These are phyloP conservation scores for Chrysoporthe deuterocubensis DNA, from an alignment of 2,329 filamentous ascomycete species.

Conservation along the genomic window DNA sequence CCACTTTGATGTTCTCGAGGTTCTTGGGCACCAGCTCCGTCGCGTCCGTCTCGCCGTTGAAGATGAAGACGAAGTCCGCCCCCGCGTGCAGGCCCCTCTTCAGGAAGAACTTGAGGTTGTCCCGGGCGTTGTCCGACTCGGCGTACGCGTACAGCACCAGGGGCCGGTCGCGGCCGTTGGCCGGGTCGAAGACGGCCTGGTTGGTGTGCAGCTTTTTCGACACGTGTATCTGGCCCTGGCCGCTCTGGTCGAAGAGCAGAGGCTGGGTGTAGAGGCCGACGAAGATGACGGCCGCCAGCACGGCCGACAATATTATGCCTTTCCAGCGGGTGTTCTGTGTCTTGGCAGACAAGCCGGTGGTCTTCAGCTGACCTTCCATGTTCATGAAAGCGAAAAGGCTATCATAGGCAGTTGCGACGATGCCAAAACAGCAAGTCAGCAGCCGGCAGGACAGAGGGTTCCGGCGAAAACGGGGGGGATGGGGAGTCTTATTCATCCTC, in stretches of 20 bases:
- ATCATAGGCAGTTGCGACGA: not conserved
- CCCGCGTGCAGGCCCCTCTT: conserved; percentile 38
- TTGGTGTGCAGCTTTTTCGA: conserved; percentile 11
- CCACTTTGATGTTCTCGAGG: conserved; percentile 35
- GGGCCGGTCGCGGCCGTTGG: conserved; percentile 16
- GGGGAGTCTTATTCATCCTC: not conserved
- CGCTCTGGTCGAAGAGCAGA: not conserved
- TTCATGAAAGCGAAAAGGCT: not conserved
- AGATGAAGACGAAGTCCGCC: conserved; percentile 43
- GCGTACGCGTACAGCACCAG: conserved; percentile 41
- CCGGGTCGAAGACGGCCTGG: conserved; percentile 5
- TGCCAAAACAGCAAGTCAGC: not conserved
- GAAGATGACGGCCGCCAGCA: not conserved
- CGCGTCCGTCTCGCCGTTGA: conserved; percentile 38
- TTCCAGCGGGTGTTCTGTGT: not conserved
- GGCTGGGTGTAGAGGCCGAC: conserved; percentile 9
- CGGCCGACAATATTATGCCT: conserved; percentile 4
- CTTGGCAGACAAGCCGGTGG: not conserved
- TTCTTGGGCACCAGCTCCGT: conserved; percentile 31
- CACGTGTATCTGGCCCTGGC: not conserved
- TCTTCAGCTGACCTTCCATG: conserved; percentile 11
- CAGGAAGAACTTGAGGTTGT: conserved; percentile 40
- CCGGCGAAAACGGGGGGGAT: not conserved
- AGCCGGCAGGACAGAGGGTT: not conserved
- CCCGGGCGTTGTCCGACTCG: conserved; percentile 35